Base-by-base conservation (phyloP, 2,329 filamentous ascomycete species). In the Beauveria brongniartii region DNA sequence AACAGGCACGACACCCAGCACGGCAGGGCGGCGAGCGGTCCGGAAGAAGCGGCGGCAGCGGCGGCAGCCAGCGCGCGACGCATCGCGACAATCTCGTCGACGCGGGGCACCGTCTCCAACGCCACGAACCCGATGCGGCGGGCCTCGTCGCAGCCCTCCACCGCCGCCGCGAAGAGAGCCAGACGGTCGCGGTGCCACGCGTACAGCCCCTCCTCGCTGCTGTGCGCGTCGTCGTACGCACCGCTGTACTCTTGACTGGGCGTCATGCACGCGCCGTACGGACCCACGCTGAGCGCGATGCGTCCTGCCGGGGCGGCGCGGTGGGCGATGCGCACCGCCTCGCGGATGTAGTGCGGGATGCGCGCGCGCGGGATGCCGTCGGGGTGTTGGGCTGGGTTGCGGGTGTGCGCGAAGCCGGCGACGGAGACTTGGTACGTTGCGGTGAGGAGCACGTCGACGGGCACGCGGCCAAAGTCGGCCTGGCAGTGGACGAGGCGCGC, bases 211-310 rank as follows among this genome's bases (percentile, higher is more conserved):
- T 76, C 72, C 41, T 75, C 69, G 1, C 71, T 73, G 50, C 74
- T 66, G 64, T 83, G 80, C 14, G 69, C 73, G 0, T 68, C 71
- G 62, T 86, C 83, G 66, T 90, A 89, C 2, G 70, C 67, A 1
- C 85, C 87, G 44, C 76, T 82, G 68, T 89, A 90, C 69, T 89
- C 87, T 64, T 86, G 81, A 30, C 82, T 80, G 1, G 87, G 87
- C 20, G 80, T 71, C 83, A 88, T 87, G 63, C 79, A 83, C 2
- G 87, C 86, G 18, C 87, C 87, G 63, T 89, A 89, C 0, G 87
- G 83, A 0, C 87, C 87, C 6, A 88, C 69, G 65, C 84, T 84
- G 52, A 90, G 70, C 14, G 85, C 85, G 18, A 86, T 70, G 20
- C 66, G 69, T 10, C 73, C 73, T 16, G 50, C 50, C 48, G 61